Conservation (phyloP, 2,329 filamentous ascomycete species). For the Xylariomycetidae sp. region DNA sequence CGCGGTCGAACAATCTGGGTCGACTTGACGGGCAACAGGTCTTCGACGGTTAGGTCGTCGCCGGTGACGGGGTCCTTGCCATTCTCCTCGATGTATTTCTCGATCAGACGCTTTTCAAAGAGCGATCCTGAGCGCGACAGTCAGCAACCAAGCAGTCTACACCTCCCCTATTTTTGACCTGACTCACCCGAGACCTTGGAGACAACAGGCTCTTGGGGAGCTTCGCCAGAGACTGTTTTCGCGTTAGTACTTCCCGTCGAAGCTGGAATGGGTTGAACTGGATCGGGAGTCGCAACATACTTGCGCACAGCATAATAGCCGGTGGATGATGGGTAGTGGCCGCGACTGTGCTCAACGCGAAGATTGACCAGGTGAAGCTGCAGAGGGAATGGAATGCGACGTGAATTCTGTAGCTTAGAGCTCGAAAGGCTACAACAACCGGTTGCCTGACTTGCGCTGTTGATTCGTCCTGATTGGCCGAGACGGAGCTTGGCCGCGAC, state of each 20-base stretch:
- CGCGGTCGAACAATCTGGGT: slow-evolving; percentile 79
- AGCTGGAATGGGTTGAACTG: no score
- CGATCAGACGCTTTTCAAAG: slow-evolving; percentile 92
- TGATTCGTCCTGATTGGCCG: no score
- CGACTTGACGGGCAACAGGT: slow-evolving; percentile 82
- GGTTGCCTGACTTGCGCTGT: no score
- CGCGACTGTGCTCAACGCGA: no score
- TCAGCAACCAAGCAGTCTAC: background rate
- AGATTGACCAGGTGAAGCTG: no score
- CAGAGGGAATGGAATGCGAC: no score
- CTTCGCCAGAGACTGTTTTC: slow-evolving; percentile 81
- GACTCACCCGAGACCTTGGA: slow-evolving; percentile 84
- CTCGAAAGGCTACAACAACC: no score
- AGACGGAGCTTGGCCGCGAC: no score
- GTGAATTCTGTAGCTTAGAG: no score
- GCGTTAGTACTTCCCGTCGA: slow-evolving; percentile 19
- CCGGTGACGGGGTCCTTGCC: slow-evolving; percentile 87
- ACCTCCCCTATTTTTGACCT: background rate
- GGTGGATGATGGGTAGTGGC: background rate
- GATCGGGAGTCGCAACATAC: no score
- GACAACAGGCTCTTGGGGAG: slow-evolving; percentile 88
- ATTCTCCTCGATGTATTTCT: slow-evolving; percentile 89
- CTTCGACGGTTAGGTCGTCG: slow-evolving; percentile 75
- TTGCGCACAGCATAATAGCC: slow-evolving; percentile 42
- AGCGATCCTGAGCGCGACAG: slow-evolving; percentile 58